Percentiles rank a stretch among this genome's conserved stretches.
Evolutionary conservation across 2,329 filamentous ascomycete species (phyloP).

Genomic region (Phialophora expanda): DNA sequence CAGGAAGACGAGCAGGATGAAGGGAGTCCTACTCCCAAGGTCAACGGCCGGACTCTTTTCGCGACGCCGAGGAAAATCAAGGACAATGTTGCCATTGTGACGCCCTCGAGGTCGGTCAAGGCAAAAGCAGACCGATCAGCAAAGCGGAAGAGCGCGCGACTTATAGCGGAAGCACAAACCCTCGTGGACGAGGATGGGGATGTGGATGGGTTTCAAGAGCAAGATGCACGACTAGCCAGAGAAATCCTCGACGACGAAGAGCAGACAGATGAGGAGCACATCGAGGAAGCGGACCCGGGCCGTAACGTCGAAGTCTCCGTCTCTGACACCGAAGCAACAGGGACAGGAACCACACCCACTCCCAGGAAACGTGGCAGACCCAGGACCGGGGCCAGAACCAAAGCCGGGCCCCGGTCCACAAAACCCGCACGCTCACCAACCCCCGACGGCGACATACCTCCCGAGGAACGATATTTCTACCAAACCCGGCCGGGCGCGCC

Average conservation of each 20-base stretch:
- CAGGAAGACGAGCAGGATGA: slow-evolving; percentile 29
- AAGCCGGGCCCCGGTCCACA: slow-evolving; percentile 53
- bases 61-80: slow-evolving; percentile 50
- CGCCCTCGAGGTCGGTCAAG: slow-evolving; percentile 69
- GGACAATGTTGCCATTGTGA: slow-evolving; percentile 45
- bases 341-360: slow-evolving; percentile 50
- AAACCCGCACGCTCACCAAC: slow-evolving; percentile 72
- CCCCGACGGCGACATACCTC: slow-evolving; percentile 78
- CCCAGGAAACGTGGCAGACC: slow-evolving; percentile 64
- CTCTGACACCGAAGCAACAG: slow-evolving; percentile 41
- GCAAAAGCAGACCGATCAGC: slow-evolving; percentile 83
- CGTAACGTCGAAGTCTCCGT: slow-evolving; percentile 43
- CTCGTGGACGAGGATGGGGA: not conserved
- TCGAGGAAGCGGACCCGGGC: slow-evolving; percentile 40
- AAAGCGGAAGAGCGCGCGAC: slow-evolving; percentile 79
- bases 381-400: slow-evolving; percentile 56
- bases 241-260: slow-evolving; percentile 68
- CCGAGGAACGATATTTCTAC: slow-evolving; percentile 91
- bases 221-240: slow-evolving; percentile 66
- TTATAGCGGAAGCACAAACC: slow-evolving; percentile 72
- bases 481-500: slow-evolving; percentile 81
- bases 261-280: slow-evolving; percentile 39
- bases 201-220: slow-evolving; percentile 69
- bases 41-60: slow-evolving; percentile 47
- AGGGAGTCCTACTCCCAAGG: slow-evolving; percentile 35